Evolutionary conservation across 805 yeast genomes (phyloP).

Genomic region (Ogataea naganishii): DNA sequence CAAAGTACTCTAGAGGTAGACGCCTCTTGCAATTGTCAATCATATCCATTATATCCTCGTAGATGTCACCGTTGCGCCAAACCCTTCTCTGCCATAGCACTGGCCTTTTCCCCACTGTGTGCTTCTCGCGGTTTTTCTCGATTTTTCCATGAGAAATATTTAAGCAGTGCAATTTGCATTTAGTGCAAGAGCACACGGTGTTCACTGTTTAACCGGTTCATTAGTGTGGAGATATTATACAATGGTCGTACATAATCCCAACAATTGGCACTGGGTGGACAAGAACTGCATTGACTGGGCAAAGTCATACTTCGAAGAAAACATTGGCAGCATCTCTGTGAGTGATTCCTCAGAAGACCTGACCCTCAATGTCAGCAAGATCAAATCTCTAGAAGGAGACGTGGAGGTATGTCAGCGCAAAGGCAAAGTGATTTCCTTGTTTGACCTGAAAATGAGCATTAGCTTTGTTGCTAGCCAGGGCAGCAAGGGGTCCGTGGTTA

Average conservation of each 20-base stretch:
- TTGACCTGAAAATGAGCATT: conserved; percentile 66
- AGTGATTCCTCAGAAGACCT: conserved; percentile 24
- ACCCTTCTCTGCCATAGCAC: too few species aligned
- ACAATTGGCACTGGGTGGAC: conserved; percentile 99
- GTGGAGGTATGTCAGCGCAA: conserved; percentile 96
- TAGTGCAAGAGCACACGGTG: too few species aligned
- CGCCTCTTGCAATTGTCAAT: too few species aligned
- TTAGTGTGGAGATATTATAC: too few species aligned
- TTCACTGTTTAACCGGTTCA: too few species aligned
- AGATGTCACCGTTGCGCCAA: too few species aligned
- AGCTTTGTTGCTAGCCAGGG: conserved; percentile 28
- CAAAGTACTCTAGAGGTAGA: too few species aligned
- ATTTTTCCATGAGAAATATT: too few species aligned
- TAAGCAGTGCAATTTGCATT: too few species aligned
- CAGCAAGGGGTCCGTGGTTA: conserved; percentile 56
- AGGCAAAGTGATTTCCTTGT: conserved; percentile 89
- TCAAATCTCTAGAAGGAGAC: conserved; percentile 79
- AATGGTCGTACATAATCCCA: conserved; percentile 95
- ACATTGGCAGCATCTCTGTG: conserved; percentile 42
- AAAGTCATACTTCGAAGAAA: conserved; percentile 58
- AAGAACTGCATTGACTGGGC: conserved; percentile 95
- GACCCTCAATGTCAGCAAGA: conserved; percentile 27
- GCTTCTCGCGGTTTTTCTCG: too few species aligned
- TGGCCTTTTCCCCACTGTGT: too few species aligned
- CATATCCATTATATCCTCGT: too few species aligned